Conservation (phyloP, 441 rosid species). For the Corymbia citriodora region DNA sequence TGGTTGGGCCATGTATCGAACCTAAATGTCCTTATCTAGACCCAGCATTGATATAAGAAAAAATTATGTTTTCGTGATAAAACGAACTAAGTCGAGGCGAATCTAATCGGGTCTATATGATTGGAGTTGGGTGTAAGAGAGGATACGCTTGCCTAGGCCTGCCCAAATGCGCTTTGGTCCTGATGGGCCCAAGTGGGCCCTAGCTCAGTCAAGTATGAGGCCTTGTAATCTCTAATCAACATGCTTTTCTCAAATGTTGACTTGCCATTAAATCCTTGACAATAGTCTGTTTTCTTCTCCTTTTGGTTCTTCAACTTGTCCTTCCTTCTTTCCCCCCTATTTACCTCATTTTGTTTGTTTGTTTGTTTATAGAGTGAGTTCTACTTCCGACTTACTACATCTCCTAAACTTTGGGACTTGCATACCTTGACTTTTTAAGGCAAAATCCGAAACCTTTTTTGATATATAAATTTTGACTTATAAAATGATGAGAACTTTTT, state of each 20-base stretch:
- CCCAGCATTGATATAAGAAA: neutral
- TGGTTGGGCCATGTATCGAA: no score
- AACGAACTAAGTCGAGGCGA: rapidly evolving
- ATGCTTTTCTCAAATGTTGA: neutral
- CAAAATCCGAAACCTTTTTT: rapidly evolving
- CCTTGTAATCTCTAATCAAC: neutral
- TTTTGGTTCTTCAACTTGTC: neutral
- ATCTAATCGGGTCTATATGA: rapidly evolving
- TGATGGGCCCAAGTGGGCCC: neutral
- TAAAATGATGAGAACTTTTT: neutral
- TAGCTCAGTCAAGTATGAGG: neutral
- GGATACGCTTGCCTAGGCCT: rapidly evolving
- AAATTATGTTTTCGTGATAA: neutral
- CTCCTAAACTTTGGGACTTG: neutral
- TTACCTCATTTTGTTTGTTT: neutral
- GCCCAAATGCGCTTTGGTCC: neutral
- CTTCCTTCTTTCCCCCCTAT: neutral
- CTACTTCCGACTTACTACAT: neutral
- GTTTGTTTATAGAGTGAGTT: neutral
- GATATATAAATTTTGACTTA: neutral
- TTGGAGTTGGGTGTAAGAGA: neutral
- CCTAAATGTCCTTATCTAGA: no score
- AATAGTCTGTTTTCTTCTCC: neutral
- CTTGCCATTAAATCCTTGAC: neutral
- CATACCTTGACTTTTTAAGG: neutral